Evolutionary conservation across 805 yeast species (phyloP), one percentile per base, ranked within the genome.

Genomic region (Kazachstania martiniae): DNA sequence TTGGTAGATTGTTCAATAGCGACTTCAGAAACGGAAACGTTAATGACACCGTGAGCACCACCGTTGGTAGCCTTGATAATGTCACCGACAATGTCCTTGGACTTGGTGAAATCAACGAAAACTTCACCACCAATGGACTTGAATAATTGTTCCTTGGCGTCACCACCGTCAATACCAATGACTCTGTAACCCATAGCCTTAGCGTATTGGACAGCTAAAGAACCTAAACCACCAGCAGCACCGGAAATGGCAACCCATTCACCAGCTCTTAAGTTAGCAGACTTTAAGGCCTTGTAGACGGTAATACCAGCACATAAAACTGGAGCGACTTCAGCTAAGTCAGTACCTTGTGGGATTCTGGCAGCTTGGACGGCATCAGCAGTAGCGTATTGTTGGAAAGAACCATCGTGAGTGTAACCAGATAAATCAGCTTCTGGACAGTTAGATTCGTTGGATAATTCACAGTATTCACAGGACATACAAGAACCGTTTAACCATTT

Each of bases 351-450:
- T 29, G 91, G 85, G 44, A 83, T 71, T 40, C 66, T 63, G n/a
- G 93, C 91, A 21, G 91, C 93, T 53, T 82, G 91, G 31, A 78
- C 66, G 17, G 89, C 86, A 58, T 82, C 86, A 22, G 87, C 93
- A 27, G 87, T 75, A 23, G 87, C 89, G 54, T 80, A 83, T 61
- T 83, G 83, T 60, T 84, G 93, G 74, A 84, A 82, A 13, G 91
- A 74, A 40, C 94, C 77, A 43, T 70, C 74, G 40, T 67, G 73
- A 10, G 73, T 67, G 56, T 68, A 69, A 41, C 77, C 77, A 9
- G 72, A 68, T 37, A 69, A 58, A 37, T 65, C 74, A 12, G 72
- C 74, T 16, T 54, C 37, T 18, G 38, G 38, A 61, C 80, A 73
- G 51, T 66, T 70, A 29, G 77, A 61, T 55, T 73, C 80, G 36